Conservation (phyloP, 192 early-diverging fungal genomes). For the Backusella tarrabulga region DNA sequence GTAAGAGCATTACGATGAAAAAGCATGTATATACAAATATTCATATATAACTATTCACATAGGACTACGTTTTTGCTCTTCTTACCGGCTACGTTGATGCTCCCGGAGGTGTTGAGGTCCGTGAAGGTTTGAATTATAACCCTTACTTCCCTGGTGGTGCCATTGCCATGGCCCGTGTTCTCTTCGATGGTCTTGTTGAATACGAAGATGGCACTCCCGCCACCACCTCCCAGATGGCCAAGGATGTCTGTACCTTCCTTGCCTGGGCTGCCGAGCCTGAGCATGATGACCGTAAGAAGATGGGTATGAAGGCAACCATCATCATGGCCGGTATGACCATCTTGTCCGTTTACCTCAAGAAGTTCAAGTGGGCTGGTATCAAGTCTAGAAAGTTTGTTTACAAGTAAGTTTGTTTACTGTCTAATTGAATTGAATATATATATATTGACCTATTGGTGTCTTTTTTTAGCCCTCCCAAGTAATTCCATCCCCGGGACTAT, state of each 20-base stretch:
- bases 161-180: conserved; percentile 92
- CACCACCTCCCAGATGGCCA: conserved; percentile 94
- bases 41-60: neutral
- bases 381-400: conserved; percentile 95
- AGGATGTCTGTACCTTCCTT: conserved; percentile 94
- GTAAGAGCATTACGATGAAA: conserved; percentile 36
- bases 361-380: conserved; percentile 88
- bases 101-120: conserved; percentile 88
- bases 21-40: neutral
- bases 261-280: conserved; percentile 97
- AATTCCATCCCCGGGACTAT: neutral
- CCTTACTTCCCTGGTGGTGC: conserved; percentile 98
- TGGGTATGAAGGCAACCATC: conserved; percentile 86
- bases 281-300: conserved; percentile 94
- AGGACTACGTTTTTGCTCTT: conserved; percentile 95
- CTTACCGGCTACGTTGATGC: conserved; percentile 94
- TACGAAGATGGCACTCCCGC: conserved; percentile 97
- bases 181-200: conserved; percentile 94
- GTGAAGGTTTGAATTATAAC: conserved; percentile 98
- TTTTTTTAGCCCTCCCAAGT: conserved; percentile 35
- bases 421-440: neutral
- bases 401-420: conserved; percentile 31
- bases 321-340: conserved; percentile 68
- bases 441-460: neutral
- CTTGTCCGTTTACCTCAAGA: conserved; percentile 87